Evolutionary conservation across 179 eudicot species (phyloP), one percentile per base, ranked within the genome.

Genomic region (Amaranthus tricolor): DNA sequence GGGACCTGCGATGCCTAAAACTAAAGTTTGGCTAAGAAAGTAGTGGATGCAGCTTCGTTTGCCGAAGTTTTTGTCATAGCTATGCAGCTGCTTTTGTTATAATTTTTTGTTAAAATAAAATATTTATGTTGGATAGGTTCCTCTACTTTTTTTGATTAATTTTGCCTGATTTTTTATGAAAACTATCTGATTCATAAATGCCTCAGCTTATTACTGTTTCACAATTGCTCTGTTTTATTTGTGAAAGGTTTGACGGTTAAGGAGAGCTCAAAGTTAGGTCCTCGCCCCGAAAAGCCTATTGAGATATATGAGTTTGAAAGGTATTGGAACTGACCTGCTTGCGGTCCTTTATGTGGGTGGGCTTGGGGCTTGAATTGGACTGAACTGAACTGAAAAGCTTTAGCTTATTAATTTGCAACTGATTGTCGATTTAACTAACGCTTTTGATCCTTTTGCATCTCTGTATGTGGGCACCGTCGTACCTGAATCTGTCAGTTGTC

Each of bases 291-390:
- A 79, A 88, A 90, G 83, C 95, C 97, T 76, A 88, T 95, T 70
- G 95, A 95, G 89, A 89, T 95, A 63, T 95, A 95, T 66, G 99
- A 95, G 81, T 95, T 90, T 87, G 99, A 95, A 84, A 77, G 99
- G 99, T 90, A 86, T 43, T 14, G 51, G 53, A 52, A n/a, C 24
- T 74, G 62, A 71, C 58, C 74, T 68, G 58, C 48, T 19, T 76
- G 54, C 66, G 49, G 64, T 14, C 45, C 21, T 51, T 64, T 62
- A 16, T 50, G 5, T 47, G 31, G 2, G 15, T n/a, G 60, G 45
- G 24, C 1, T 14, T 4, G 44, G 53, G 55, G 47, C 47, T 48
- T 53, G 67, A 53, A 58, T 31, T 62, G 52, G 52, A 61, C 14
- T 54, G 66, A 73, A 70, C 71, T 72, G 52, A 47, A 61, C 17